Conservation (phyloP, 2,329 filamentous ascomycete genomes). For the Aspergillus sojae region DNA sequence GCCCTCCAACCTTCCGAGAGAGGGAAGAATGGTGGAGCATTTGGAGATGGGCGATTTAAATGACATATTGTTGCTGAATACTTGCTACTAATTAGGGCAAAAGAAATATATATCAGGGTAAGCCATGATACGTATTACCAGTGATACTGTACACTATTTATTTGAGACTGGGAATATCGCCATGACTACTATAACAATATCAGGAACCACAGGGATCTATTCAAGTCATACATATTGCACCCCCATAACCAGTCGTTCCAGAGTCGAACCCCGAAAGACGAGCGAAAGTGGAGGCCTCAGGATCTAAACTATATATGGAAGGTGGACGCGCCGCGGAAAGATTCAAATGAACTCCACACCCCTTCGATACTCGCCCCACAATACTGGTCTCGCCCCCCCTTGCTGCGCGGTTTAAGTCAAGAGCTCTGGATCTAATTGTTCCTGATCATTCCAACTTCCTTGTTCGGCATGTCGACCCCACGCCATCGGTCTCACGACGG, state of each 20-base stretch:
- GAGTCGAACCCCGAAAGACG: no score
- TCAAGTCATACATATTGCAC: background rate
- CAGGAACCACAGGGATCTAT: background rate
- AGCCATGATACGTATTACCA: no score
- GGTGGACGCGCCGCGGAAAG: constrained; percentile 14
- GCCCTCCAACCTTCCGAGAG: constrained; percentile 25
- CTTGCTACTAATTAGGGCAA: no score
- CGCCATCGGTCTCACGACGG: constrained; percentile 28
- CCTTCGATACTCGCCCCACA: background rate
- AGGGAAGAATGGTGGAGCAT: constrained; percentile 20
- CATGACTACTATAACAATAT: background rate
- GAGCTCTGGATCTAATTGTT: constrained; percentile 13
- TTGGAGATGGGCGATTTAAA: constrained; percentile 21
- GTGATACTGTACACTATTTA: no score
- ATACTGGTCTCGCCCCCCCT: constrained; percentile 9
- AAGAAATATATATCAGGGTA: no score
- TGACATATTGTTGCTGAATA: constrained; percentile 12
- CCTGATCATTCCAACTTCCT: constrained; percentile 1
- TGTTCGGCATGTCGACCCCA: constrained; percentile 31
- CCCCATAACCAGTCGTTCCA: background rate
- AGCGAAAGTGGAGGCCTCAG: background rate
- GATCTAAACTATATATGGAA: constrained; percentile 18
- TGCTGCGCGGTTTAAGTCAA: background rate
- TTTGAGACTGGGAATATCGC: background rate
- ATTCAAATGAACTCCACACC: background rate